Conservation (phyloP, 805 yeast genomes). For the Scheffersomyces spartinae region DNA sequence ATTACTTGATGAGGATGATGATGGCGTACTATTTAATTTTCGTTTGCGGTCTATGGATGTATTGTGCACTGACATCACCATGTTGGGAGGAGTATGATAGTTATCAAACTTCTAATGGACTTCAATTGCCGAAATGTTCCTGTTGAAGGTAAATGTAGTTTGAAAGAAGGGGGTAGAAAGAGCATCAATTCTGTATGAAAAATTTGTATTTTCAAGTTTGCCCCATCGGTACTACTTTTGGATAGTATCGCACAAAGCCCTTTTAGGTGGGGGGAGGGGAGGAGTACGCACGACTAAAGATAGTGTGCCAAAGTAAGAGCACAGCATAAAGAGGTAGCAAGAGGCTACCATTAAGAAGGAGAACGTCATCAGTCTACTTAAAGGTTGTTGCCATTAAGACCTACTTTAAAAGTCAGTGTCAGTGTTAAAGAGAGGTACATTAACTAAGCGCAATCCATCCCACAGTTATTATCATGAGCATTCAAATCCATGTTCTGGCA, state of each 20-base stretch:
- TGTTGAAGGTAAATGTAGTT: too few relatives aligned
- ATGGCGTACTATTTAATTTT: background rate
- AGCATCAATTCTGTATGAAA: constrained; percentile 1
- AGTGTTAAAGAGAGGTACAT: constrained; percentile 6
- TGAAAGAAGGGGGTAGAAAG: constrained; percentile 1
- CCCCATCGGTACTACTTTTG: background rate
- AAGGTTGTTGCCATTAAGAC: too few relatives aligned
- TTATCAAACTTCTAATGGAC: too few relatives aligned
- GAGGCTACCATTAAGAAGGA: constrained; percentile 6
- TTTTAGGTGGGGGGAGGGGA: too few relatives aligned
- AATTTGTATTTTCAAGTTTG: constrained; percentile 1
- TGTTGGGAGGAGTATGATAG: constrained; percentile 6
- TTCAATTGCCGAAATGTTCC: too few relatives aligned
- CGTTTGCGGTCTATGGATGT: constrained; percentile 7
- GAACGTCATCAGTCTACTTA: too few relatives aligned
- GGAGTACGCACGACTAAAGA: too few relatives aligned
- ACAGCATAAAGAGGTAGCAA: constrained; percentile 1
- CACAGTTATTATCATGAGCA: constrained; percentile 1
- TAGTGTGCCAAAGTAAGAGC: too few relatives aligned
- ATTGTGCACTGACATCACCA: constrained; percentile 29
- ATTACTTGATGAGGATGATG: background rate
- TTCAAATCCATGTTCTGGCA: constrained; percentile 14
- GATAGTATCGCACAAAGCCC: background rate
- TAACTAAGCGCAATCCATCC: constrained; percentile 2
- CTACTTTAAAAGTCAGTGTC: too few relatives aligned